phyloP scores from a whole-genome alignment of 352 stramenopile genomes.

The Globisporangium polare region DNA sequence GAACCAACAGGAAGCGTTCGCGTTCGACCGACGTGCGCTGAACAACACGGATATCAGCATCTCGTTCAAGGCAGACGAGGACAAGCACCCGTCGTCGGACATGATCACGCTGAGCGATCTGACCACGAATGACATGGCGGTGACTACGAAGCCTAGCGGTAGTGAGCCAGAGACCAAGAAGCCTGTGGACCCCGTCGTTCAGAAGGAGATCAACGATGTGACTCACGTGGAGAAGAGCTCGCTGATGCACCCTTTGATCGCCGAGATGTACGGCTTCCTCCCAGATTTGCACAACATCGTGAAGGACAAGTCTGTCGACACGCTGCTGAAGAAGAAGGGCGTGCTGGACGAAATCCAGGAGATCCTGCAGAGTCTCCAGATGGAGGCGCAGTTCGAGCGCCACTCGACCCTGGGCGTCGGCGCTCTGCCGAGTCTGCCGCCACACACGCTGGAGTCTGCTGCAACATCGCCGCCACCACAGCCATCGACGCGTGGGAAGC shows the following conservation, averaged over 20 bases:
- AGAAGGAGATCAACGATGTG: constrained; percentile 18
- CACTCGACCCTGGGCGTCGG: constrained; percentile 62
- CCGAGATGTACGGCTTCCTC: constrained; percentile 38
- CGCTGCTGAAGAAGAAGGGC: constrained; percentile 63
- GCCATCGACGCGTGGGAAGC: constrained; percentile 22
- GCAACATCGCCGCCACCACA: constrained; percentile 8
- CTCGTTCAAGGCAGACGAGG: not conserved
- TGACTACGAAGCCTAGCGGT: not conserved
- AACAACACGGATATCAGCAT: constrained; percentile 15
- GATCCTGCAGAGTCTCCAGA: constrained; percentile 71
- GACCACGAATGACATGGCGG: not conserved
- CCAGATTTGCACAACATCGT: constrained; percentile 53
- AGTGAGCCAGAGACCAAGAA: constrained; percentile 11
- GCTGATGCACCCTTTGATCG: constrained; percentile 47
- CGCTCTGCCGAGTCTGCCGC: constrained; percentile 21
- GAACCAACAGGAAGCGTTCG: not conserved
- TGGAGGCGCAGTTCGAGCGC: constrained; percentile 75
- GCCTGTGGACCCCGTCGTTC: not conserved
- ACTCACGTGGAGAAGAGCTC: constrained; percentile 22
- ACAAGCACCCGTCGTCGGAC: constrained; percentile 5
- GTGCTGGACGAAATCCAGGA: constrained; percentile 81
- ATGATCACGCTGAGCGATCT: constrained; percentile 18
- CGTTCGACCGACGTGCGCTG: not conserved
- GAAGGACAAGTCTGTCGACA: constrained; percentile 46
- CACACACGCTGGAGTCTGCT: not conserved